phyloP scores from a whole-genome alignment of 2,329 filamentous ascomycete genomes.

The Botrytis aclada region DNA sequence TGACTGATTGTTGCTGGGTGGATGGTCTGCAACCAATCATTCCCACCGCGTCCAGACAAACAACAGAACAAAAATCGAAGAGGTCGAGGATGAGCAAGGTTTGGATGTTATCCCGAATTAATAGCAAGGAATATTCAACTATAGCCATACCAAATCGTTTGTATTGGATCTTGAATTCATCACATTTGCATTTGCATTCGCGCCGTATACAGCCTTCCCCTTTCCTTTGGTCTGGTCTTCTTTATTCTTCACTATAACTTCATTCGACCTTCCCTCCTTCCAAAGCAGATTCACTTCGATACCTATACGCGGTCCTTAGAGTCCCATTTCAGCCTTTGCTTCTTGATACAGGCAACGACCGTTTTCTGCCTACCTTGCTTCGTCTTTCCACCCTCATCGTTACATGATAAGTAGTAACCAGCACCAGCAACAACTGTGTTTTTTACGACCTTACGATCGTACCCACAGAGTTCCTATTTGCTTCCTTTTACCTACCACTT shows the following conservation, averaged over 20 bases:
- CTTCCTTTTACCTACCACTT: slow-evolving; percentile 1
- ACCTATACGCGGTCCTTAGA: not conserved
- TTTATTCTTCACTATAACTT: not conserved
- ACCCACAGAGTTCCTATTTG: slow-evolving; percentile 1
- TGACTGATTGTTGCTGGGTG: slow-evolving; percentile 20
- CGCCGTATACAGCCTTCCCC: not conserved
- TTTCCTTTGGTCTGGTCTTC: not conserved
- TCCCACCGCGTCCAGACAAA: slow-evolving; percentile 9
- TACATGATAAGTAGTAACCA: not conserved
- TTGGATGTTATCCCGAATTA: slow-evolving; percentile 3
- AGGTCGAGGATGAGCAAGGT: slow-evolving; percentile 4
- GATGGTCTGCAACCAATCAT: slow-evolving; percentile 20
- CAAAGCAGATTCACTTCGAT: not conserved
- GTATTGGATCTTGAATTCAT: not conserved
- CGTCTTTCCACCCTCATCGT: slow-evolving; percentile 4
- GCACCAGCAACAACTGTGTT: not conserved
- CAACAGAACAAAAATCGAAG: slow-evolving; percentile 14
- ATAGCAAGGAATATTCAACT: not conserved
- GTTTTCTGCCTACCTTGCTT: not conserved
- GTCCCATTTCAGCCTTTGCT: slow-evolving; percentile 3
- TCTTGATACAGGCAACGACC: not conserved
- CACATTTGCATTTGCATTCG: not conserved
- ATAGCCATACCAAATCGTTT: not conserved
- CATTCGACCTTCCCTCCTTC: not conserved
- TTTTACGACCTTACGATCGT: slow-evolving; percentile 10